Evolutionary conservation across 73 alveolate species (phyloP).

Genomic region (Symbiodinium pilosum): DNA sequence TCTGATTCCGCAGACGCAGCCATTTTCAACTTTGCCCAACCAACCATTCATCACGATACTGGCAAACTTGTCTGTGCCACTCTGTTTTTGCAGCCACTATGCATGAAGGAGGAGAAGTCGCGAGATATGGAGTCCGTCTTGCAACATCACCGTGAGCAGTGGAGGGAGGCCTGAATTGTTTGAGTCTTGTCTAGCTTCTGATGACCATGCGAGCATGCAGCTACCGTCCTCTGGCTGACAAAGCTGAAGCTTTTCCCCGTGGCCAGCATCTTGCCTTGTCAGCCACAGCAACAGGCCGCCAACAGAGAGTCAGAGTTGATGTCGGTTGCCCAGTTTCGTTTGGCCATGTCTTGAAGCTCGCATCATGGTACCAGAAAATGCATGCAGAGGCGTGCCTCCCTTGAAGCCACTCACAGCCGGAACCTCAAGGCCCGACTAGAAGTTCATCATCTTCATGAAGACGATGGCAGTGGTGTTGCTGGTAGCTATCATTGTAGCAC

Average conservation of each 20-base stretch:
- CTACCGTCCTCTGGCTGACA: no score
- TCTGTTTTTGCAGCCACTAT: not conserved
- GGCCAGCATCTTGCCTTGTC: not conserved
- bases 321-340: not conserved
- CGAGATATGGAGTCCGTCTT: not conserved
- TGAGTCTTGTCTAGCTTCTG: no score
- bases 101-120: not conserved
- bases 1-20: no score
- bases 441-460: no score
- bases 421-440: not conserved
- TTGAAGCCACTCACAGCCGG: not conserved
- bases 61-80: no score
- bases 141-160: constrained; percentile 13
- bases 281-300: constrained; percentile 25
- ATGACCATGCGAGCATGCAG: no score
- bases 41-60: no score
- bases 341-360: not conserved
- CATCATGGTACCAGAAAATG: not conserved
- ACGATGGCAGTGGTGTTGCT: no score
- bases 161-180: constrained; percentile 6
- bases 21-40: no score
- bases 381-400: not conserved
- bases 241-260: no score
- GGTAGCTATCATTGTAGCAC: no score
- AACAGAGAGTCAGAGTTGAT: constrained; percentile 52